These are phyloP conservation scores for Tilletia setariae DNA, from an alignment of 1,284 basidiomycete species.

Conservation along the genomic window DNA sequence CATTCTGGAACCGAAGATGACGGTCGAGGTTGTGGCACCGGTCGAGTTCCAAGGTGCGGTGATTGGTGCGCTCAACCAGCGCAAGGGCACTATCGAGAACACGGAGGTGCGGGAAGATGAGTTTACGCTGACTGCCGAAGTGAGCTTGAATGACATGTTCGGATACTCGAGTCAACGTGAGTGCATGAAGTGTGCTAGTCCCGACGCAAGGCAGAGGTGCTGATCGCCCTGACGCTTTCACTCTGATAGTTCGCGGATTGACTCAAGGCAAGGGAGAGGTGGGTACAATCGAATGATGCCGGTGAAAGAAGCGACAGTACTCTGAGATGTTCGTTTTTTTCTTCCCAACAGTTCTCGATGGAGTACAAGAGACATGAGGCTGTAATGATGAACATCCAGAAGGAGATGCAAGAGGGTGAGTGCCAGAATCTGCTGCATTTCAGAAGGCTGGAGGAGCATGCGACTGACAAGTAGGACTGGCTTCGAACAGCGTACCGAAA, in stretches of 20 bases:
- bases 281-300: neutral
- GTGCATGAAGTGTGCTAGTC: neutral
- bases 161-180: conserved; percentile 62
- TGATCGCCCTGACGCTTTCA: conserved; percentile 64
- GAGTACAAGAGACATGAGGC: conserved; percentile 79
- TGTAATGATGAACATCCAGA: conserved; percentile 83
- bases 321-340: neutral
- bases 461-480: no score
- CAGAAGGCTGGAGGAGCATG: neutral
- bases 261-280: conserved; percentile 66
- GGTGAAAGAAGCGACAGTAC: neutral
- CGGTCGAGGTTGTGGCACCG: conserved; percentile 93
- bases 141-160: conserved; percentile 98
- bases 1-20: conserved; percentile 96
- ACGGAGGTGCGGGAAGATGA: conserved; percentile 97
- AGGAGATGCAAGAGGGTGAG: conserved; percentile 66
- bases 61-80: conserved; percentile 88
- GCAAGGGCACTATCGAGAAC: conserved; percentile 90
- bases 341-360: conserved; percentile 75
- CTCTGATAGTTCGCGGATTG: conserved; percentile 74
- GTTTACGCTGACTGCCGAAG: conserved; percentile 86
- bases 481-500: neutral
- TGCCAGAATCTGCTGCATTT: neutral
- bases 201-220: neutral
- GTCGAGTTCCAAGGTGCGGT: conserved; percentile 95